These are phyloP conservation scores for Penicillium sp. DNA, from an alignment of 2,329 filamentous ascomycete species.

Conservation along the genomic window DNA sequence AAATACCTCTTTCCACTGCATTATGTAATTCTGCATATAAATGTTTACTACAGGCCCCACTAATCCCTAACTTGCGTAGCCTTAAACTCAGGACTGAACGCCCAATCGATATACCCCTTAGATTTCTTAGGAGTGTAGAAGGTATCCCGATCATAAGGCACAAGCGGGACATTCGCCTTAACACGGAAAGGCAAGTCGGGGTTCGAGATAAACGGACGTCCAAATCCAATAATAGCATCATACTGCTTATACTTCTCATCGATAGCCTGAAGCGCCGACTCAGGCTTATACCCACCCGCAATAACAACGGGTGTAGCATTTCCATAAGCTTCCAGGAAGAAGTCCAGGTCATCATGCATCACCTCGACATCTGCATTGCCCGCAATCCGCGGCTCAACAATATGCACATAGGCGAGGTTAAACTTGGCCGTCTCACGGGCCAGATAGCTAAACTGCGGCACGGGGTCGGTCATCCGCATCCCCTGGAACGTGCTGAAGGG, in stretches of 20 bases:
- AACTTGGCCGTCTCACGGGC: constrained; percentile 56
- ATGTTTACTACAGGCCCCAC: no score
- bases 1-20: no score
- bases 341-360: constrained; percentile 43
- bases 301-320: constrained; percentile 54
- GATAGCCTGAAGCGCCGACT: constrained; percentile 43
- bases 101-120: constrained; percentile 47
- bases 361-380: constrained; percentile 37
- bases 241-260: constrained; percentile 36
- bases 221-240: constrained; percentile 44
- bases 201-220: constrained; percentile 50
- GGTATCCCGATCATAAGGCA: constrained; percentile 42
- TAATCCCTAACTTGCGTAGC: constrained; percentile 25
- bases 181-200: constrained; percentile 52
- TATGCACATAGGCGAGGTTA: constrained; percentile 64
- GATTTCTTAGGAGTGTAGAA: constrained; percentile 46
- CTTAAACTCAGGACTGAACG: constrained; percentile 39
- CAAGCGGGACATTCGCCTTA: constrained; percentile 41
- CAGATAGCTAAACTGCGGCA: constrained; percentile 66
- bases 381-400: constrained; percentile 62
- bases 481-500: constrained; percentile 45
- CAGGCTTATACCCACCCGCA: constrained; percentile 52
- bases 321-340: constrained; percentile 49
- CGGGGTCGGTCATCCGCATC: constrained; percentile 65
- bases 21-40: no score